These are phyloP conservation scores for Rhynchospora breviuscula DNA, from an alignment of 176 grass and related monocot genomes.

Conservation along the genomic window DNA sequence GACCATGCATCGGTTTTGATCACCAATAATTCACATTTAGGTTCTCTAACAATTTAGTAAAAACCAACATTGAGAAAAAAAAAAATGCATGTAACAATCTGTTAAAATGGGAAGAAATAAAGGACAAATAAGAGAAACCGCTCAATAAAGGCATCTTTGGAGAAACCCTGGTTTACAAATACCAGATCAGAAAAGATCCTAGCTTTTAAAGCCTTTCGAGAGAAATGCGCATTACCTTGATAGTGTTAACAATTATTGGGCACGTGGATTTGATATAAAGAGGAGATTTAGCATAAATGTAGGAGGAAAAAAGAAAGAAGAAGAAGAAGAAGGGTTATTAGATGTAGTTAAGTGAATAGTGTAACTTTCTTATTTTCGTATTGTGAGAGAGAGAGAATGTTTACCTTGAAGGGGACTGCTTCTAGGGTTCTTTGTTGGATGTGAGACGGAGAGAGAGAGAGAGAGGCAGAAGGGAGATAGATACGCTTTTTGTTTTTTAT, in stretches of 20 bases:
- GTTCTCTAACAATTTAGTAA: slow-evolving; percentile 20
- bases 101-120: slow-evolving; percentile 8
- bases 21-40: slow-evolving; percentile 29
- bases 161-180: slow-evolving; percentile 29
- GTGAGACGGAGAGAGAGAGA: slow-evolving; percentile 19
- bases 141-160: slow-evolving; percentile 15
- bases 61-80: slow-evolving; percentile 21
- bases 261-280: neutral
- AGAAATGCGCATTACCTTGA: neutral
- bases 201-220: neutral
- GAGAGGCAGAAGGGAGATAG: neutral
- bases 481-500: slow-evolving; percentile 24
- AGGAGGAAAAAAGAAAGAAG: neutral
- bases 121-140: neutral
- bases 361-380: neutral
- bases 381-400: neutral
- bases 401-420: slow-evolving; percentile 45
- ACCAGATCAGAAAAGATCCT: slow-evolving; percentile 1
- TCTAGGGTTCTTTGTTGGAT: slow-evolving; percentile 38
- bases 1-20: slow-evolving; percentile 17
- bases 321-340: neutral
- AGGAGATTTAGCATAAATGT: neutral
- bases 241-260: neutral
- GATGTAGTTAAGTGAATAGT: neutral
- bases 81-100: neutral